A percentile compares a stretch with the other conserved stretches of the same genome.
Evolutionary conservation across 495 filamentous ascomycete genomes (phyloP).

Genomic region (Sordaria brevicollis): DNA sequence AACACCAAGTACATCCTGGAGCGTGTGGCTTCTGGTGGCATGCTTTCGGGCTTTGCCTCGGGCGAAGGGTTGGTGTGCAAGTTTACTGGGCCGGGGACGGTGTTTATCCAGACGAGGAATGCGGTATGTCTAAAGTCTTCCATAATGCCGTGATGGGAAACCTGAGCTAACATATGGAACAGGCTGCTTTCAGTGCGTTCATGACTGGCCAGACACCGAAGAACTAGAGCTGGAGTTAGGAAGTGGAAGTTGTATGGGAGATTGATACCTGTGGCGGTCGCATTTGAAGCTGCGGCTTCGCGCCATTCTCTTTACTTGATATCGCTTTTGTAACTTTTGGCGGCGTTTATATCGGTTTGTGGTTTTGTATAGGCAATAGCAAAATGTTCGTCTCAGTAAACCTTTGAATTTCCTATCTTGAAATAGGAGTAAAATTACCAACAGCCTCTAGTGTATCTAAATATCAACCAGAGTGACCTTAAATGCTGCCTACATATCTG

Average conservation of each 20-base stretch:
- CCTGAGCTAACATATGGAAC: constrained; percentile 4
- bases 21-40: constrained; percentile 77
- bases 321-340: not conserved
- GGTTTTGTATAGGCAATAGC: not conserved
- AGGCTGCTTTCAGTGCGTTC: constrained; percentile 36
- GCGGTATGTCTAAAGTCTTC: constrained; percentile 36
- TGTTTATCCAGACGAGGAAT: constrained; percentile 92
- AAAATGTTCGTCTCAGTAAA: not conserved
- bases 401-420: not conserved
- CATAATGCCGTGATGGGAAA: not conserved
- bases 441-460: too few species aligned
- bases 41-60: constrained; percentile 67
- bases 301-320: not conserved
- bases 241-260: not conserved
- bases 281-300: not conserved
- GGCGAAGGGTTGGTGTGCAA: constrained; percentile 88
- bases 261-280: not conserved
- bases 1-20: constrained; percentile 90
- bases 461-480: too few species aligned
- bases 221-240: not conserved
- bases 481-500: too few species aligned
- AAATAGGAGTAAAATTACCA: too few species aligned
- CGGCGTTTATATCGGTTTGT: not conserved
- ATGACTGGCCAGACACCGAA: constrained; percentile 29
- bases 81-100: constrained; percentile 83